Percentiles rank a stretch among this genome's conserved stretches.
Conservation (phyloP, 495 filamentous ascomycete genomes). For the Xeromyces bisporus region DNA sequence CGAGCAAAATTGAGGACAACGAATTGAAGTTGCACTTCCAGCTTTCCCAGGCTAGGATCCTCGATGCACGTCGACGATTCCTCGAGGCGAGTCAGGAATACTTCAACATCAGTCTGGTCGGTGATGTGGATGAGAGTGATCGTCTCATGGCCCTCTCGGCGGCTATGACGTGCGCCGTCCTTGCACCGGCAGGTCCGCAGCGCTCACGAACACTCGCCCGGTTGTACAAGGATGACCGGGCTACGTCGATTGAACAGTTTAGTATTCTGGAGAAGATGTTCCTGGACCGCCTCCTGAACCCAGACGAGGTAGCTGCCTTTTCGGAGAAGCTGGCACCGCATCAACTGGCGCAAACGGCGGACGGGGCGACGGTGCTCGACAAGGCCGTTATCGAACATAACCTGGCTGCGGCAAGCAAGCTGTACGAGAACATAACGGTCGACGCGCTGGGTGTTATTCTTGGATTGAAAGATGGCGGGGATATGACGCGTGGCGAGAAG, state of each 20-base stretch:
- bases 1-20: constrained; percentile 58
- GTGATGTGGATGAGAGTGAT: constrained; percentile 67
- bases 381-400: constrained; percentile 95
- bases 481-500: constrained; percentile 45
- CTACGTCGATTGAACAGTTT: constrained; percentile 58
- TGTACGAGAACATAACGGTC: constrained; percentile 81
- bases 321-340: constrained; percentile 64
- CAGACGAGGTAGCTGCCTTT: constrained; percentile 72
- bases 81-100: constrained; percentile 79
- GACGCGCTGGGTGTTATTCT: constrained; percentile 61
- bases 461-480: constrained; percentile 35
- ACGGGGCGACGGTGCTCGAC: constrained; percentile 85
- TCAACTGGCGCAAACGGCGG: constrained; percentile 73
- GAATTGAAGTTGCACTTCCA: constrained; percentile 67
- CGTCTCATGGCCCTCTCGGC: constrained; percentile 66
- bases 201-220: constrained; percentile 63
- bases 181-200: constrained; percentile 78
- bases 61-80: constrained; percentile 79
- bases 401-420: constrained; percentile 62
- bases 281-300: constrained; percentile 66
- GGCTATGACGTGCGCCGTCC: constrained; percentile 87
- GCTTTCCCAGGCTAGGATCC: constrained; percentile 79
- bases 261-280: constrained; percentile 96
- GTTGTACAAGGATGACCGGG: constrained; percentile 88
- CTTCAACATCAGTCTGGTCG: constrained; percentile 62